Percentiles rank a stretch among this genome's conserved stretches.
These are phyloP conservation scores for Fusarium sarcochroum DNA, from an alignment of 2,329 filamentous ascomycete species.

Conservation along the genomic window DNA sequence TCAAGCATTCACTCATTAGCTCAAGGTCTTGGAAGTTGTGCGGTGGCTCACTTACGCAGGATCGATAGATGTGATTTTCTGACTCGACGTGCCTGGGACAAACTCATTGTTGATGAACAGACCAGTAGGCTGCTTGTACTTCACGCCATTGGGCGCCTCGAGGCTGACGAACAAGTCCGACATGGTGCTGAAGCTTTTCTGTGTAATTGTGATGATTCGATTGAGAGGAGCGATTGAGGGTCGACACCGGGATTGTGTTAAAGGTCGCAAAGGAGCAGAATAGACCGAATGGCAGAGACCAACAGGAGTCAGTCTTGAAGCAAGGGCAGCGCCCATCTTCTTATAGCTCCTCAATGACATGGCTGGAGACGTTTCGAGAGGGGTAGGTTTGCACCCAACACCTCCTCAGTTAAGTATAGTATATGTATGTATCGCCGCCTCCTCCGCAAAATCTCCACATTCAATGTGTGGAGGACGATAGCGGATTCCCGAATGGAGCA, in stretches of 20 bases:
- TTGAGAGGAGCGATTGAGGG: constrained; percentile 19
- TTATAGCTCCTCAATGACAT: constrained; percentile 35
- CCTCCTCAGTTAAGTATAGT: constrained; percentile 14
- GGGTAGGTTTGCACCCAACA: constrained; percentile 22
- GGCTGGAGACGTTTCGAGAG: constrained; percentile 25
- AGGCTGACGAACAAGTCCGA: constrained; percentile 65
- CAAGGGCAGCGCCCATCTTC: constrained; percentile 39
- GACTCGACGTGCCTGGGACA: constrained; percentile 59
- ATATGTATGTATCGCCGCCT: constrained; percentile 20
- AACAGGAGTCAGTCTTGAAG: constrained; percentile 11
- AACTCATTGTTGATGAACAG: constrained; percentile 91
- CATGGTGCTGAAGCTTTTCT: constrained; percentile 42
- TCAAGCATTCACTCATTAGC: constrained; percentile 1
- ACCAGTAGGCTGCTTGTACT: constrained; percentile 79
- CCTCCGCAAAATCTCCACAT: constrained; percentile 34
- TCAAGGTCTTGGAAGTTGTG: too few species aligned
- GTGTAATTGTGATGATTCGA: constrained; percentile 24
- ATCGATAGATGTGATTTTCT: constrained; percentile 49
- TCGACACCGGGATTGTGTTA: constrained; percentile 22
- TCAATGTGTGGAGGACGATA: constrained; percentile 13
- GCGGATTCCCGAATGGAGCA: constrained; percentile 13
- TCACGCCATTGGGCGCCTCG: constrained; percentile 82
- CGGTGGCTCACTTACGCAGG: constrained; percentile 45
- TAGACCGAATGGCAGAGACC: constrained; percentile 16
- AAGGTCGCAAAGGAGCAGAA: constrained; percentile 8